Conservation (phyloP, 345 rosid species). For the Gossypium herbaceum region DNA sequence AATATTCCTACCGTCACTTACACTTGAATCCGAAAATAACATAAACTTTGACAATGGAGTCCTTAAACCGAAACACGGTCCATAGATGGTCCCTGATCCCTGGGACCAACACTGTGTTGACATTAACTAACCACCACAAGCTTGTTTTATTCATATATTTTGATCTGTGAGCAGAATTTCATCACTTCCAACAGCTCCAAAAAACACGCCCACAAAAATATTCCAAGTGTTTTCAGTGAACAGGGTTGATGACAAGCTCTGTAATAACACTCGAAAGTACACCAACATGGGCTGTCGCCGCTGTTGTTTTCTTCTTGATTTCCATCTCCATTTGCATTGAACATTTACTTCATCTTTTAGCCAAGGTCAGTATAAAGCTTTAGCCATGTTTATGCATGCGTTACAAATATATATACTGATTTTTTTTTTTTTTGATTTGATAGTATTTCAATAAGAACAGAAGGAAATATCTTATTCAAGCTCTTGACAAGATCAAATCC, state of each 20-base stretch:
- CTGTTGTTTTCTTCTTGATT: constrained; percentile 65
- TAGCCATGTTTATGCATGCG: neutral
- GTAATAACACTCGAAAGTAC: constrained; percentile 43
- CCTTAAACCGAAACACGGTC: neutral
- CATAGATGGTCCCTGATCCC: neutral
- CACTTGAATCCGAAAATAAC: too few relatives aligned
- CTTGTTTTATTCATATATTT: neutral
- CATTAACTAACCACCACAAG: neutral
- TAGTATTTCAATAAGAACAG: constrained; percentile 54
- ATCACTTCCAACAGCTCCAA: neutral
- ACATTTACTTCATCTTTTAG: constrained; percentile 45
- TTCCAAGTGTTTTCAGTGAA: neutral
- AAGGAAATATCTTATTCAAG: constrained; percentile 58
- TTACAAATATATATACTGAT: neutral
- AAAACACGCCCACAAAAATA: neutral
- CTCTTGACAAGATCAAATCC: constrained; percentile 79
- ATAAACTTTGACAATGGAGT: too few relatives aligned
- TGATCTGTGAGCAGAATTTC: neutral
- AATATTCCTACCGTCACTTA: too few relatives aligned
- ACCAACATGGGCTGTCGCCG: constrained; percentile 92
- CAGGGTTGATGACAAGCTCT: constrained; percentile 7
- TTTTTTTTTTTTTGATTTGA: neutral
- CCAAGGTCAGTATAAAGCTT: constrained; percentile 30
- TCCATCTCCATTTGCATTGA: constrained; percentile 49
- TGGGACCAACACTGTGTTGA: neutral